phyloP scores from a whole-genome alignment of 2,329 filamentous ascomycete species.

The Colletotrichum neosansevieriae region DNA sequence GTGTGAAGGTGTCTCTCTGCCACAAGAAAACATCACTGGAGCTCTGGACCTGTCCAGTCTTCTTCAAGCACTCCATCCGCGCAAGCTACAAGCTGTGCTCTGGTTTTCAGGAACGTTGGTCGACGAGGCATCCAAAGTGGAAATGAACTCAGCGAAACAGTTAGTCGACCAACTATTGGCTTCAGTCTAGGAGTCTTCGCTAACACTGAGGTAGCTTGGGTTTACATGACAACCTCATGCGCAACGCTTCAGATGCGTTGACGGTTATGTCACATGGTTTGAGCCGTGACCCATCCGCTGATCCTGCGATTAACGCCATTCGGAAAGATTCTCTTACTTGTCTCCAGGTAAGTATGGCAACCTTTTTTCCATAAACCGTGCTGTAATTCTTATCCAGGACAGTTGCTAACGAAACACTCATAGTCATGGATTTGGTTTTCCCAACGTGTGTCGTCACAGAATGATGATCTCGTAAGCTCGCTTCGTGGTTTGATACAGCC shows the following conservation, averaged over 20 bases:
- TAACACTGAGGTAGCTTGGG: constrained; percentile 47
- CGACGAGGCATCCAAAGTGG: constrained; percentile 76
- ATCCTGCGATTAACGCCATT: constrained; percentile 48
- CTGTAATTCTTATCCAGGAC: neutral
- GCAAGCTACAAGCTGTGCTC: constrained; percentile 67
- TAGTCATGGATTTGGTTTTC: constrained; percentile 82
- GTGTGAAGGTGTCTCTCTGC: constrained; percentile 43
- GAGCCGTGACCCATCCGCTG: constrained; percentile 35
- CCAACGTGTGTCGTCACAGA: constrained; percentile 71
- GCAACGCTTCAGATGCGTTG: constrained; percentile 56
- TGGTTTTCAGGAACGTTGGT: constrained; percentile 75
- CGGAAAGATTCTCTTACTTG: constrained; percentile 70
- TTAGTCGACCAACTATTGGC: constrained; percentile 47
- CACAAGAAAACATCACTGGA: constrained; percentile 43
- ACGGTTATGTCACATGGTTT: constrained; percentile 56
- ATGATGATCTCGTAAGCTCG: constrained; percentile 67
- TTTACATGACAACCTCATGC: constrained; percentile 54
- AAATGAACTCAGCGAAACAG: constrained; percentile 70
- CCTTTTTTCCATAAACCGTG: neutral
- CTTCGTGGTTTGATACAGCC: constrained; percentile 71
- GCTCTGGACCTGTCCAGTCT: constrained; percentile 57
- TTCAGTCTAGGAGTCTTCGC: neutral
- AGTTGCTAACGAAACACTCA: constrained; percentile 26
- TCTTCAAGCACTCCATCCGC: constrained; percentile 59
- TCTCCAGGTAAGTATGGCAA: constrained; percentile 63